Base-by-base conservation (phyloP, 2,329 filamentous ascomycete species). In the Pseudocercospora fijiensis region DNA sequence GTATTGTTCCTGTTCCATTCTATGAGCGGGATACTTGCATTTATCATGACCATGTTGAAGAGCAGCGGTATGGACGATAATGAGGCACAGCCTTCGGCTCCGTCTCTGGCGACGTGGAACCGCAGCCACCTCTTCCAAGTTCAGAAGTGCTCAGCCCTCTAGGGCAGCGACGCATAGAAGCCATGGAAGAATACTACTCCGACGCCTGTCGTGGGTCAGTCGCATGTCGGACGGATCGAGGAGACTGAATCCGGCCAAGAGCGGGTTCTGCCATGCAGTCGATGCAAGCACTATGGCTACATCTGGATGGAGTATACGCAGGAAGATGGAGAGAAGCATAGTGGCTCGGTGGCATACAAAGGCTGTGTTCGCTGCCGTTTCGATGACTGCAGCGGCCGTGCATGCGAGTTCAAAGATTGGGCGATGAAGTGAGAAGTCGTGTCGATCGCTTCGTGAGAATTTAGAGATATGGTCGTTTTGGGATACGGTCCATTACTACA, bases 31-130 rank as follows among this genome's bases (percentile, higher is more conserved):
- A 27, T 16, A 20, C 22, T 5, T 62, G 60, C 51, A 10, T 24
- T 6, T 62, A 62, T 30, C 60, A 62, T 52, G 60, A 62, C 37
- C 60, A 62, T 45, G 28, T 30, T 16, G 43, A 18, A 16, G 45
- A 33, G 20, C 37, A 24, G 6, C 27, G 33, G 41, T 11, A n/a
- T n/a, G n/a, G n/a, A n/a, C n/a, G n/a, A n/a, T n/a, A n/a, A n/a
- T n/a, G n/a, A n/a, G n/a, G n/a, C n/a, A n/a, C n/a, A n/a, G n/a
- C 2, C 30, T 13, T 16, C 30, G 16, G 30, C 2, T 2, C 30
- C 30, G 5, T 33, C 11, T 13, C 8, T 16, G 11, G 11, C 30
- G 30, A 3, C 16, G 3, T 30, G 28, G 28, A 30, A 30, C 28
- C 28, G 28, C 28, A 9, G 30, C 11, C 30, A 33, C 30, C 10